Evolutionary conservation across 805 yeast species (phyloP), one percentile per base, ranked within the genome.

Genomic region (Pichia ethanolica): DNA sequence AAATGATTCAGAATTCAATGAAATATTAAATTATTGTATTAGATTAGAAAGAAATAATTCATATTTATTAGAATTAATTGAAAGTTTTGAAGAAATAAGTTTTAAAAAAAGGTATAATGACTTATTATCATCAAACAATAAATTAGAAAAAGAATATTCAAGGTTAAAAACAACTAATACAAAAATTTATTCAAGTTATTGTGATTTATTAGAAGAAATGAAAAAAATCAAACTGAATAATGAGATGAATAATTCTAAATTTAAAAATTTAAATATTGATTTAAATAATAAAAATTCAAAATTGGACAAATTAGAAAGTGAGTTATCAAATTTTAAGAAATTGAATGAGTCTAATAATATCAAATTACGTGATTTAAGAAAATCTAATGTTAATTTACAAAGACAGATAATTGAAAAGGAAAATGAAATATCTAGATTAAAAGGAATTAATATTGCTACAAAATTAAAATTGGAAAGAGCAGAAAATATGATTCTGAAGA

Each of bases 111-210:
- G 51, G 27, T 51, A 51, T 36, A 20, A 33, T 5, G 55, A 55
- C 14, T 42, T 54, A 25, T 35, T 46, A 1, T 11, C 33, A 5
- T 35, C 42, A 5, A 50, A 49, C 25, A 42, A 33, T 25, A 44
- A 42, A 13, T 32, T 53, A 9, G 36, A 45, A 14, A 37, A 42
- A 8, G 64, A 62, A 30, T 56, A 56, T 44, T 53, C 54, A 8
- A 39, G 53, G 7, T 58, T 60, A 27, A 53, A 59, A 39, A 51
- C 50, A 14, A 49, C 59, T 5, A 59, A 60, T 47, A 53, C 54
- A 30, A 58, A 57, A 47, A 58, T 62, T 3, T 62, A 56, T 42
- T 54, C 55, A 7, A 61, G 62, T 35, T 62, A 62, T 44, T 59
- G 52, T 41, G 61, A 57, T 35, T 47, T 62, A 28, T 47, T 57